Evolutionary conservation across 306 rosid genomes (phyloP), one percentile per base, ranked within the genome.

Genomic region (Corylus avellana): DNA sequence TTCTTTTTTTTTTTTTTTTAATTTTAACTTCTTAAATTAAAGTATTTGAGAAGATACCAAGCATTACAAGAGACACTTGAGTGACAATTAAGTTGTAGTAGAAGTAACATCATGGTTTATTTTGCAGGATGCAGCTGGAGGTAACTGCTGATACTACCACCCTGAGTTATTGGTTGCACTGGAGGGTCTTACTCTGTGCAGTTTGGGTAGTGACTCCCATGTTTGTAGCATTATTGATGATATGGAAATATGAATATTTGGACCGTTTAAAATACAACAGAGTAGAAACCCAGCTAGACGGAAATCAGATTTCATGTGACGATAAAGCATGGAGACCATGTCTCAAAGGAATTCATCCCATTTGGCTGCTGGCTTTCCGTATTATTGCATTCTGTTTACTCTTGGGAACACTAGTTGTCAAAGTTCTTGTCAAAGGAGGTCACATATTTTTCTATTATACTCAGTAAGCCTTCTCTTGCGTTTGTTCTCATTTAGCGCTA

Each of bases 311-410:
- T 75, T 70, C 75, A 22, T 42, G 70, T 29, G 84, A 87, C 47
- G 84, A 81, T 82, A 89, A 92, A 84, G 85, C 86, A 53, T 90
- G 97, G 96, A 92, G 85, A 78, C 96, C 96, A 54, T 92, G 96
- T 84, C 80, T 94, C 76, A 81, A 84, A 62, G 83, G 68, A 37
- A 86, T 94, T 78, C 93, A 91, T 67, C 96, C 98, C 8, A 18
- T 82, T 66, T 89, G 90, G 88, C 73, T 94, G 83, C 84, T 94
- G 86, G 85, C 35, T 83, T 90, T 81, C 77, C 88, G 97, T 29
- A 64, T 90, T 61, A 37, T 74, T 75, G 88, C 97, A 7, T 90
- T 88, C 77, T 68, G 64, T 81, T 53, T 76, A 69, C 90, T 90
- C 64, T 81, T 92, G 86, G 87, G 79, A 50, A 49, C 90, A 0